These are phyloP conservation scores for Podospora didyma DNA, from an alignment of 495 filamentous ascomycete species.

Conservation along the genomic window DNA sequence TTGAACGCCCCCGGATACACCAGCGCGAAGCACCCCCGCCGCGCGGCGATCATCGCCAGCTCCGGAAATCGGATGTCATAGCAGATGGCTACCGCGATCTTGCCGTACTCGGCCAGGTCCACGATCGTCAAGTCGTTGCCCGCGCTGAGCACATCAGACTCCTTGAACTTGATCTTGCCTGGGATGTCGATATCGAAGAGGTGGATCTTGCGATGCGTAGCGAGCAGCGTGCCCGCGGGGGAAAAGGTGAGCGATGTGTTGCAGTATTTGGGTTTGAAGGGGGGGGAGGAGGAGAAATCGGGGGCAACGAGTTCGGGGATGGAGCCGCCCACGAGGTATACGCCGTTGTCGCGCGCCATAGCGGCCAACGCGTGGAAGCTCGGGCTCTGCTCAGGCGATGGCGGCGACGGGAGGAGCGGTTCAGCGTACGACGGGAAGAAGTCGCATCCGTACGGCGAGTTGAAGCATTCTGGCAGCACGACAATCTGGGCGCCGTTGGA, in stretches of 20 bases:
- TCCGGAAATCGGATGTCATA: slow-evolving; percentile 98
- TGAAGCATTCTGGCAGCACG: slow-evolving; percentile 86
- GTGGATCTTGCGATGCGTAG: slow-evolving; percentile 88
- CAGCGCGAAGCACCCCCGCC: slow-evolving; percentile 67
- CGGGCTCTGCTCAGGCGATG: slow-evolving; percentile 63
- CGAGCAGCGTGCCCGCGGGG: slow-evolving; percentile 71
- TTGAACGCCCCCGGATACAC: slow-evolving; percentile 97
- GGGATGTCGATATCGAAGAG: slow-evolving; percentile 99
- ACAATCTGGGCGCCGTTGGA: slow-evolving; percentile 68
- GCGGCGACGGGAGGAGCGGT: slow-evolving; percentile 73
- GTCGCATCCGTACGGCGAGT: slow-evolving; percentile 89
- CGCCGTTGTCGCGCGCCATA: slow-evolving; percentile 69
- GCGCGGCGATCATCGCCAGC: slow-evolving; percentile 83
- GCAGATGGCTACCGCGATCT: slow-evolving; percentile 84
- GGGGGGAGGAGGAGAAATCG: too few relatives aligned
- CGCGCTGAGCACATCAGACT: slow-evolving; percentile 81
- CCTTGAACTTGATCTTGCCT: slow-evolving; percentile 84
- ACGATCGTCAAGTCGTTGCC: slow-evolving; percentile 79
- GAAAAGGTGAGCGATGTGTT: slow-evolving; percentile 86
- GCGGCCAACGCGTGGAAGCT: slow-evolving; percentile 79
- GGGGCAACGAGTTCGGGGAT: slow-evolving; percentile 71
- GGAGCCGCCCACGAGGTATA: slow-evolving; percentile 85
- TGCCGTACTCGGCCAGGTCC: slow-evolving; percentile 80
- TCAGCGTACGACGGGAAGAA: slow-evolving; percentile 93
- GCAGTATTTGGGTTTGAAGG: too few relatives aligned